Evolutionary conservation across 257 asterid genomes (phyloP).

Genomic region (Phtheirospermum japonicum): DNA sequence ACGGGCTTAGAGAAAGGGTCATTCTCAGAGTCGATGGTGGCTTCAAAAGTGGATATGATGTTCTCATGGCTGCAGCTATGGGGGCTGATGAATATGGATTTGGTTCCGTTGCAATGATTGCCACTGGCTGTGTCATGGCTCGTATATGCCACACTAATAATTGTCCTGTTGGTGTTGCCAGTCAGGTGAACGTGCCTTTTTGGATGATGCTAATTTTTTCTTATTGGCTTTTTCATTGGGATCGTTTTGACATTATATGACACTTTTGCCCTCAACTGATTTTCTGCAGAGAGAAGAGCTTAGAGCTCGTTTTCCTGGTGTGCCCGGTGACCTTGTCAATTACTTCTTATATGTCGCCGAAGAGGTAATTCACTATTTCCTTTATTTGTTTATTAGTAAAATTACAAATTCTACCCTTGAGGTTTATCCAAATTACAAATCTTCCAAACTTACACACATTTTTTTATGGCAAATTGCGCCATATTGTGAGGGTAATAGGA

Average conservation of each 20-base stretch:
- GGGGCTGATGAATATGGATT: conserved; percentile 99
- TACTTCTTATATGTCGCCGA: conserved; percentile 90
- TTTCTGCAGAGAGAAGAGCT: conserved; percentile 87
- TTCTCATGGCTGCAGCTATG: conserved; percentile 92
- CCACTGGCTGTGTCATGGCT: conserved; percentile 99
- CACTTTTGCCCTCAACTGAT: conserved; percentile 21
- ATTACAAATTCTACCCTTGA: neutral
- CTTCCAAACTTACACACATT: too few relatives aligned
- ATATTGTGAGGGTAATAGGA: too few relatives aligned
- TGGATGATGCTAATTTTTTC: neutral
- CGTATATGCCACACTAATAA: conserved; percentile 99
- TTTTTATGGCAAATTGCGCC: too few relatives aligned
- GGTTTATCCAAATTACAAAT: neutral
- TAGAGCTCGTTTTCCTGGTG: conserved; percentile 99
- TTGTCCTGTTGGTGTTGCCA: conserved; percentile 99
- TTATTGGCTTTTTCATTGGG: neutral
- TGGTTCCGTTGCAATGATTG: conserved; percentile 98
- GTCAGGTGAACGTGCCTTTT: conserved; percentile 59
- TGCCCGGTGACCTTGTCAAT: conserved; percentile 97
- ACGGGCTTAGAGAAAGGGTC: conserved; percentile 98
- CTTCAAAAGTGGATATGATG: conserved; percentile 96
- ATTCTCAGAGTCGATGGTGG: conserved; percentile 99
- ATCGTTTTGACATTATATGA: conserved; percentile 7
- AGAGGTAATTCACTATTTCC: conserved; percentile 54
- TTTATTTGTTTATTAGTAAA: neutral